Base-by-base conservation (phyloP, 306 rosid genomes). In the Prunus mira region DNA sequence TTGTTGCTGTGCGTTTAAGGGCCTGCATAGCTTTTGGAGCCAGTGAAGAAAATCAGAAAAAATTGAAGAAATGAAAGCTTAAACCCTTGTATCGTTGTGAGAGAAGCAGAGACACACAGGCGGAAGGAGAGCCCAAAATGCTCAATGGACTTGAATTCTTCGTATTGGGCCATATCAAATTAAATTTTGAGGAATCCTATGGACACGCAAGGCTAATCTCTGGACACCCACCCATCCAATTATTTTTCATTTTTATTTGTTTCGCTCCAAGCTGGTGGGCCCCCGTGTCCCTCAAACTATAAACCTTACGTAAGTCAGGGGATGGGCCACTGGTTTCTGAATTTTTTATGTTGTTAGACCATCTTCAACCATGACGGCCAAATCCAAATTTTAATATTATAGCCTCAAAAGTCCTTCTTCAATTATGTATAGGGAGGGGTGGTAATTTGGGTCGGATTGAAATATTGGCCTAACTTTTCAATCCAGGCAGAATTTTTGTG, bases 21-120 rank as follows among this genome's bases (percentile, higher is more conserved):
- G 79, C 57, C 25, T 87, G 86, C 98, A 91, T 89, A 12, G 25
- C 24, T 65, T 30, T 6, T 38, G 47, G 22, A 49, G 18, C 45
- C n/a, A 8, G 12, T 22, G 62, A 2, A 51, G 60, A 47, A 28
- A 11, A 17, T 0, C 1, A 9, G 8, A 10, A 46, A 32, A 14
- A 3, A 49, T 19, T 4, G 43, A 43, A 47, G 67, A 25, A 52
- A 49, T 13, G 24, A 11, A 75, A 50, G 64, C 73, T 65, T 9
- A 52, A 76, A 65, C 55, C 72, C 65, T 22, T 1, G 7, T 5
- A 5, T 32, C 5, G 9, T 20, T 75, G 18, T 11, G 9, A 65
- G 43, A 65, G 18, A 34, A 14, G 18, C n/a, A 1, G 18, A 7
- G 13, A 46, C 17, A 46, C 27, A 30, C 10, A 15, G 20, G 20